A percentile compares a stretch with the other conserved stretches of the same genome.
These are phyloP conservation scores for Leccinum variicolor DNA, from an alignment of 768 basidiomycete genomes.

Conservation along the genomic window DNA sequence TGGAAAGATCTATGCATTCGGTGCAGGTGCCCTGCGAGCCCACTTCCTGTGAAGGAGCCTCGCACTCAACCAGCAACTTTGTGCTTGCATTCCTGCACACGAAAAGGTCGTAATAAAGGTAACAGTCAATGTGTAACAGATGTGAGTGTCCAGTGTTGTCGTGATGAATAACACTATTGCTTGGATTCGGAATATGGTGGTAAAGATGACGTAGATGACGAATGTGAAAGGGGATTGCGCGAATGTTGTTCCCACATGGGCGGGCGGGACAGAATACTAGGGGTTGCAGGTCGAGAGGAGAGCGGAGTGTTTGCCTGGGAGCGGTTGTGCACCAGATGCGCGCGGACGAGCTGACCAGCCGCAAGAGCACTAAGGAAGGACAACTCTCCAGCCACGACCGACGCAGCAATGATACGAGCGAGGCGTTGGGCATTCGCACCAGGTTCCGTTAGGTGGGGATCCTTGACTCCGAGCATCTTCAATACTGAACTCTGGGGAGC, in stretches of 20 bases:
- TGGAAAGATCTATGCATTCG: constrained; percentile 9
- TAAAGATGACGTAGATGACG: constrained; percentile 38
- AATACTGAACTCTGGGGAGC: constrained; percentile 87
- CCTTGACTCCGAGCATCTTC: constrained; percentile 90
- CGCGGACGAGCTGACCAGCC: constrained; percentile 90
- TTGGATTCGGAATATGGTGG: constrained; percentile 40
- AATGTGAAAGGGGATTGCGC: constrained; percentile 29
- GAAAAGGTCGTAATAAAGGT: constrained; percentile 12
- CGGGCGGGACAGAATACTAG: constrained; percentile 35
- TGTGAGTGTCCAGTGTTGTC: constrained; percentile 11
- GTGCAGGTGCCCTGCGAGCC: not conserved
- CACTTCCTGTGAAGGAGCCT: not conserved
- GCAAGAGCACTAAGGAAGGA: constrained; percentile 90
- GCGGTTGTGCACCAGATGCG: constrained; percentile 91
- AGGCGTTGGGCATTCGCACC: constrained; percentile 88
- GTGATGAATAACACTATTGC: constrained; percentile 5
- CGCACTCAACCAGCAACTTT: not conserved
- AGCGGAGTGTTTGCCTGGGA: constrained; percentile 78
- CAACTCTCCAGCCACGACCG: constrained; percentile 97
- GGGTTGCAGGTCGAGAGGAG: constrained; percentile 57
- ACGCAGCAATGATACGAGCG: constrained; percentile 84
- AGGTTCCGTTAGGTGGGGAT: constrained; percentile 82
- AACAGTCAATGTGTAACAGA: constrained; percentile 22
- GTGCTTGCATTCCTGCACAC: not conserved
- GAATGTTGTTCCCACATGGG: constrained; percentile 24